Evolutionary conservation across 805 yeast species (phyloP).

Genomic region (Jamesozyma rosinii): DNA sequence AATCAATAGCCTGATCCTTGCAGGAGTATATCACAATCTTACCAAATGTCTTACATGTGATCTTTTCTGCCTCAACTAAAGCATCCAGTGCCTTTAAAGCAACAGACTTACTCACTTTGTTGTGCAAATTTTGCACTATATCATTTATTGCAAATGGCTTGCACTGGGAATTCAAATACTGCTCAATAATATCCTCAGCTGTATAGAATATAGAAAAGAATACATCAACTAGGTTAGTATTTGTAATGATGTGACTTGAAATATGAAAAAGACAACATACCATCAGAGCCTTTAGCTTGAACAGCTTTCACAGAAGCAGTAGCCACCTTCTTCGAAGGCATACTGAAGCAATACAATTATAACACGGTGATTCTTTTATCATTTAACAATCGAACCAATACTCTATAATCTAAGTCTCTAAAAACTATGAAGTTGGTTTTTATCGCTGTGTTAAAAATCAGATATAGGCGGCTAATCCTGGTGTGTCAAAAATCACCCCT

Average conservation of each 20-base stretch:
- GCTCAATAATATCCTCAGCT: constrained; percentile 30
- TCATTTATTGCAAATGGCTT: constrained; percentile 43
- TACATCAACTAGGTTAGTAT: background rate
- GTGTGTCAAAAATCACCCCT: too few species aligned
- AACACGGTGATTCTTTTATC: too few species aligned
- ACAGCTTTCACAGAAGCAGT: background rate
- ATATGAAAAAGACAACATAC: background rate
- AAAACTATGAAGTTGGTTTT: too few species aligned
- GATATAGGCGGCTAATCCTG: too few species aligned
- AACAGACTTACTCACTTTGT: constrained; percentile 30
- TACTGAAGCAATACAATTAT: too few species aligned
- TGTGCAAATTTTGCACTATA: constrained; percentile 38
- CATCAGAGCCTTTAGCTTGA: constrained; percentile 1
- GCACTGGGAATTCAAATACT: constrained; percentile 37
- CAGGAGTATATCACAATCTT: constrained; percentile 38
- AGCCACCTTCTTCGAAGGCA: constrained; percentile 8
- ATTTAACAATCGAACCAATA: too few species aligned
- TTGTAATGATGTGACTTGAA: background rate
- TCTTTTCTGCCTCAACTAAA: constrained; percentile 28
- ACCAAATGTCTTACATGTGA: constrained; percentile 36
- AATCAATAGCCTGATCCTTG: constrained; percentile 22
- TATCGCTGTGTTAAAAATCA: too few species aligned
- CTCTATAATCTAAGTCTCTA: too few species aligned
- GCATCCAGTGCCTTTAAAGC: constrained; percentile 33
- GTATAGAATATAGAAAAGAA: background rate